Percentiles rank a stretch among this genome's conserved stretches.
phyloP scores from a whole-genome alignment of 176 grass and related monocot species.

The Neostapfia colusana region DNA sequence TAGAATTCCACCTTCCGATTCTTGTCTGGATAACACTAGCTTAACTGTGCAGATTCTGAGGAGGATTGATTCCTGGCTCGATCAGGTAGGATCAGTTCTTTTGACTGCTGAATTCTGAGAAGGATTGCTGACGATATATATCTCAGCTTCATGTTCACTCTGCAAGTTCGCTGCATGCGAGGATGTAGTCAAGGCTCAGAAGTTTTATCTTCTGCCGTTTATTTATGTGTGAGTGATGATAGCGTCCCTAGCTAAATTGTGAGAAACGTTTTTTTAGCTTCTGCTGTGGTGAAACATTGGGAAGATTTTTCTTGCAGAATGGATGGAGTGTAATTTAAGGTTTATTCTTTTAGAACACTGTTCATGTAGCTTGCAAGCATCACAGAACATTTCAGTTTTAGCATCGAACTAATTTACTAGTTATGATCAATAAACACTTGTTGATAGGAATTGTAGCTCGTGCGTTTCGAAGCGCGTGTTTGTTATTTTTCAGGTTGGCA shows the following conservation, averaged over 20 bases:
- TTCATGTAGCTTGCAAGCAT: conserved; percentile 13
- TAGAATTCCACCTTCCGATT: not conserved
- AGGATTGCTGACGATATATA: conserved; percentile 32
- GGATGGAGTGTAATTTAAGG: conserved; percentile 37
- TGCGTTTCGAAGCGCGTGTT: not conserved
- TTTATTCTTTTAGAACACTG: conserved; percentile 2
- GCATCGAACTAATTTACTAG: not conserved
- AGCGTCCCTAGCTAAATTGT: not conserved
- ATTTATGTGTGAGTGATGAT: conserved; percentile 1
- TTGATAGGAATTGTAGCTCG: not conserved
- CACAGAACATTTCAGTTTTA: conserved; percentile 1
- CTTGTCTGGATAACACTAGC: conserved; percentile 3
- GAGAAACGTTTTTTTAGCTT: conserved; percentile 3
- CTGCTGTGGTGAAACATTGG: conserved; percentile 5
- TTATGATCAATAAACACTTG: not conserved
- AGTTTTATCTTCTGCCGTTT: conserved; percentile 23
- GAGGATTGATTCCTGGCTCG: conserved; percentile 13
- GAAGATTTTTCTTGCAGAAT: conserved; percentile 17
- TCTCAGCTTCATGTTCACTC: conserved; percentile 12
- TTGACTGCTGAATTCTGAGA: conserved; percentile 13
- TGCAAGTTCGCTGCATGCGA: not conserved
- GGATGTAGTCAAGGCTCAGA: conserved; percentile 18
- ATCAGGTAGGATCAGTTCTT: not conserved
- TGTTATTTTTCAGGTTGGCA: not conserved
- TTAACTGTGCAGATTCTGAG: conserved; percentile 44